Conservation (phyloP, 164 flowering plant species). For the Vitis rupestris region DNA sequence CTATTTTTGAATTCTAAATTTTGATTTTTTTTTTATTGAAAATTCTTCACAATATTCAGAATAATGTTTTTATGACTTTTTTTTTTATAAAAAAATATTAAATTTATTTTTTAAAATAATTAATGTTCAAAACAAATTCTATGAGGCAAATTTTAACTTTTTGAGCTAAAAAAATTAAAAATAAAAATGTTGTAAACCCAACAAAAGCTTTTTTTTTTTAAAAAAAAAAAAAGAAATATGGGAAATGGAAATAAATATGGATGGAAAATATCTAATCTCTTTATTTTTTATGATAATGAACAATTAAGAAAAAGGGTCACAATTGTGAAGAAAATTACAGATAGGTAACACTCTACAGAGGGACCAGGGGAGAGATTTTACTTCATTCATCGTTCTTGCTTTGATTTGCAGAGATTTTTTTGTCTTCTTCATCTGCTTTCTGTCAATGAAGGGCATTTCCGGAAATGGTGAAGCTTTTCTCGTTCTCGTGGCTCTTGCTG, state of each 20-base stretch:
- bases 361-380: constrained; percentile 4
- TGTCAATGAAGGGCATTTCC: not conserved
- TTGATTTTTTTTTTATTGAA: too few relatives aligned
- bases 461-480: not conserved
- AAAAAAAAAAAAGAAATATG: too few relatives aligned
- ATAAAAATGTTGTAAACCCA: too few relatives aligned
- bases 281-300: not conserved
- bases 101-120: too few relatives aligned
- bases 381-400: not conserved
- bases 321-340: constrained; percentile 19
- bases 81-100: too few relatives aligned
- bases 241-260: not conserved
- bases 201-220: too few relatives aligned
- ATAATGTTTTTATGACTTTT: too few relatives aligned
- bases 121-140: too few relatives aligned
- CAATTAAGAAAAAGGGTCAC: constrained; percentile 2
- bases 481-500: not conserved
- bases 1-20: too few relatives aligned
- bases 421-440: not conserved
- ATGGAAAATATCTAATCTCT: not conserved
- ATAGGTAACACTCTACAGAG: constrained; percentile 8
- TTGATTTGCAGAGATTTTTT: not conserved
- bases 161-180: too few relatives aligned
- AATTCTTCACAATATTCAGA: too few relatives aligned
- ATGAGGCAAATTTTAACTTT: too few relatives aligned